Percentiles rank a stretch among this genome's conserved stretches.
phyloP scores from a whole-genome alignment of 2,329 filamentous ascomycete genomes.

The Chrysoporthe puriensis region DNA sequence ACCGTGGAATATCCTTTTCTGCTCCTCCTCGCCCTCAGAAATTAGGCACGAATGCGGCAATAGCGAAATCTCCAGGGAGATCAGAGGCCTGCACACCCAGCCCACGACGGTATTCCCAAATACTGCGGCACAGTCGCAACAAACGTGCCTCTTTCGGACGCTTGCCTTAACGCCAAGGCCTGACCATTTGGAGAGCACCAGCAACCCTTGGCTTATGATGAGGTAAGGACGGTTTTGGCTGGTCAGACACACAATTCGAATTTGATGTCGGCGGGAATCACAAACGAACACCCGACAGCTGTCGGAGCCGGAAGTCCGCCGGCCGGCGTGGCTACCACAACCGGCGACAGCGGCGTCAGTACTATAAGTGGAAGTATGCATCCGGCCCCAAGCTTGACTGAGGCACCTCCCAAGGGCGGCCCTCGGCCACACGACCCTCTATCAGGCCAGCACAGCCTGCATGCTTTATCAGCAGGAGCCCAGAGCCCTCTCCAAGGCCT shows the following conservation, averaged over 20 bases:
- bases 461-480: background rate
- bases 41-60: background rate
- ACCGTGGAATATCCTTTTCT: background rate
- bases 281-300: background rate
- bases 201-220: background rate
- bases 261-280: background rate
- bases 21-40: background rate
- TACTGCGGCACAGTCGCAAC: background rate
- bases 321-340: background rate
- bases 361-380: slow-evolving; percentile 35
- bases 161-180: background rate
- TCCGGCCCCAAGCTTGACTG: slow-evolving; percentile 38
- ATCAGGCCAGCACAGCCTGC: slow-evolving; percentile 20
- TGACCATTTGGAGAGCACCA: background rate
- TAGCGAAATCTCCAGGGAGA: background rate
- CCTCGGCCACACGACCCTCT: slow-evolving; percentile 28
- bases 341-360: background rate
- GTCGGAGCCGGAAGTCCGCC: background rate
- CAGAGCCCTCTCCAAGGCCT: slow-evolving; percentile 23
- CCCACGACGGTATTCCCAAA: background rate
- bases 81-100: background rate
- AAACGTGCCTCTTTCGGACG: background rate
- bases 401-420: slow-evolving; percentile 34
- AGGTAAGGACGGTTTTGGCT: background rate
- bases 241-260: background rate